Evolutionary conservation across 176 grass and related monocot species (phyloP), one percentile per base, ranked within the genome.

Genomic region (Guadua angustifolia): DNA sequence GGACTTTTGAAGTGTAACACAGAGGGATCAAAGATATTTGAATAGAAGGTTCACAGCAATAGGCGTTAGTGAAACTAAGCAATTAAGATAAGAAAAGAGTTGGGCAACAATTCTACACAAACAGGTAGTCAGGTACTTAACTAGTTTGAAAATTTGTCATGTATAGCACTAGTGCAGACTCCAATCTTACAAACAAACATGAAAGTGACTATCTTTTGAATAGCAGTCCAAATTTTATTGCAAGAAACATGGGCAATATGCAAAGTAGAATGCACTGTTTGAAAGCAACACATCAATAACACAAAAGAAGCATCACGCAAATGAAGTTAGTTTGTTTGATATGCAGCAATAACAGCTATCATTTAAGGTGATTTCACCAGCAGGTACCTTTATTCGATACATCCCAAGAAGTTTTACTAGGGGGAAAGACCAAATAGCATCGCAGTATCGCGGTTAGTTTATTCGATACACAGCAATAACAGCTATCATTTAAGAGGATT

Each of bases 351-450:
- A 82, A 58, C 16, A 9, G 36, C 39, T 58, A 58, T 82, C n/a
- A 26, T 18, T 19, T 29, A 69, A 39, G 80, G 26, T 7, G 69
- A 81, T 45, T 65, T 19, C 56, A 84, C 44, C 42, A 85, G 46
- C 6, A 80, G 21, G 82, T 88, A 98, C 93, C 96, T 98, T 98
- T 82, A 98, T 95, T 87, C 88, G 89, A 81, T 98, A 98, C 93
- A 98, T 98, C 67, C 95, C 95, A 61, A 98, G 87, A 83, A 95
- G 93, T 90, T 95, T 98, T 46, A 4, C 35, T 36, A 3, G 35
- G 35, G 35, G 35, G 35, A 36, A 36, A 36, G 35, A 36, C 35
- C 35, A 36, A 36, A 36, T 36, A 77, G 52, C 52, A 85, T 55
- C 40, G 12, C 13, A 56, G 29, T 62, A 83, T 13, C 55, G 7